A percentile compares a stretch with the other conserved stretches of the same genome.
These are phyloP conservation scores for Apiotrichum laibachii DNA, from an alignment of 1,284 basidiomycete genomes.

Conservation along the genomic window DNA sequence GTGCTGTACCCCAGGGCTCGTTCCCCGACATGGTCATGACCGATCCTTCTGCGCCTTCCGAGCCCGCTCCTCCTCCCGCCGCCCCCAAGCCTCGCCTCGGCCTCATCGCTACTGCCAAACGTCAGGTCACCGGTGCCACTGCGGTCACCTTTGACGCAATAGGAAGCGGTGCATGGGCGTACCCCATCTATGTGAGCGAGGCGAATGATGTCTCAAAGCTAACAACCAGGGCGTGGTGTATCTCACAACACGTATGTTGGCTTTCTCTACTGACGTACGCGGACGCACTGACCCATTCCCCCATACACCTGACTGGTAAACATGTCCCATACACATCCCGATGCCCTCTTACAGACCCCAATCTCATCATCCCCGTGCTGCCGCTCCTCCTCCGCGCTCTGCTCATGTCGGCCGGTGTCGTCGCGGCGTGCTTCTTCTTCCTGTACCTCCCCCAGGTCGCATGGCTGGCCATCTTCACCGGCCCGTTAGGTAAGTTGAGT, in stretches of 20 bases:
- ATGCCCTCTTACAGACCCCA: slow-evolving; percentile 42
- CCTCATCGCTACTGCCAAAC: slow-evolving; percentile 18
- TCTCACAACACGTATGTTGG: slow-evolving; percentile 39
- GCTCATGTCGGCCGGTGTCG: slow-evolving; percentile 46
- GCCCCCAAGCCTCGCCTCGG: too few species aligned
- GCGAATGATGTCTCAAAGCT: background rate
- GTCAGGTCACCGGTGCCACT: slow-evolving; percentile 37
- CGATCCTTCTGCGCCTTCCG: background rate
- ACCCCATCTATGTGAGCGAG: slow-evolving; percentile 49
- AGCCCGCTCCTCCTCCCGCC: too few species aligned
- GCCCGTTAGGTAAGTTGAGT: slow-evolving; percentile 55
- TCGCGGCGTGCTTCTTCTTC: slow-evolving; percentile 60
- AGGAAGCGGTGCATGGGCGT: slow-evolving; percentile 51
- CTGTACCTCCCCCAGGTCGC: slow-evolving; percentile 68
- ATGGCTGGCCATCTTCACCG: slow-evolving; percentile 62
- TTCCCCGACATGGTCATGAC: too few species aligned
- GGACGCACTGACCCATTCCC: background rate
- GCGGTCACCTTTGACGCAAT: slow-evolving; percentile 45
- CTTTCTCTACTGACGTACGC: background rate
- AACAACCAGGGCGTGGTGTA: slow-evolving; percentile 48
- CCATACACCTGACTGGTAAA: background rate
- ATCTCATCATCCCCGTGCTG: slow-evolving; percentile 48
- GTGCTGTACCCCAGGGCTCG: too few species aligned
- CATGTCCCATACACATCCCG: background rate
- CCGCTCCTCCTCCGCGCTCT: slow-evolving; percentile 47